Percentiles rank a stretch among this genome's conserved stretches.
phyloP scores from a whole-genome alignment of 768 basidiomycete genomes.

The Podaxis rugospora region DNA sequence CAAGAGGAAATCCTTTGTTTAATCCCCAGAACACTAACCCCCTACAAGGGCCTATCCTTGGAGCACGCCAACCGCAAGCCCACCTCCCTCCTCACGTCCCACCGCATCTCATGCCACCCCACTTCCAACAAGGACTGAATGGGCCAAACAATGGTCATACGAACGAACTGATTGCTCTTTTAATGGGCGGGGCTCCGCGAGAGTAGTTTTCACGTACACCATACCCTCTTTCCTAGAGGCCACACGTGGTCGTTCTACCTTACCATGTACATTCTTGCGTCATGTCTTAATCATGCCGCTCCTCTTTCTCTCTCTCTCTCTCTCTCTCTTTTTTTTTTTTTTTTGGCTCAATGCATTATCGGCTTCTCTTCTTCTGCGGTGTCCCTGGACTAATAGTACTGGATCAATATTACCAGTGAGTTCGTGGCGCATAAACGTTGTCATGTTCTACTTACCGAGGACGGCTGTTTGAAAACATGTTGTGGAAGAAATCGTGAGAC shows the following conservation, averaged over 20 bases:
- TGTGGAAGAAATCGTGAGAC: neutral
- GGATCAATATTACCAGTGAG: conserved; percentile 4
- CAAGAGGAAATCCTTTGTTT: conserved; percentile 41
- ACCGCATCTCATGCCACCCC: conserved; percentile 34
- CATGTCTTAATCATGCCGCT: conserved; percentile 5
- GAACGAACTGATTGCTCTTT: conserved; percentile 78
- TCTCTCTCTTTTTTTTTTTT: too few relatives aligned
- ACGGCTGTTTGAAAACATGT: neutral
- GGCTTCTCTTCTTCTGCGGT: conserved; percentile 6
- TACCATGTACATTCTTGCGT: conserved; percentile 9
- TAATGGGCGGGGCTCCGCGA: conserved; percentile 70
- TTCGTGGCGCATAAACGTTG: neutral
- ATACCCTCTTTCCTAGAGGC: neutral
- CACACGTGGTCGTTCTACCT: neutral
- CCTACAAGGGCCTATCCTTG: conserved; percentile 37
- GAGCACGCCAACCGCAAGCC: conserved; percentile 49
- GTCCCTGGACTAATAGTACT: conserved; percentile 9
- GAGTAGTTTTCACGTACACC: conserved; percentile 38
- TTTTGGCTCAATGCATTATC: neutral
- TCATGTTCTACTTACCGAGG: neutral
- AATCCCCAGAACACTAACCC: conserved; percentile 43
- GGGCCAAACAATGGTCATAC: conserved; percentile 50
- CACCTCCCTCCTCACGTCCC: conserved; percentile 44
- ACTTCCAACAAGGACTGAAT: conserved; percentile 59
- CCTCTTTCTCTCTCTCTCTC: neutral